Percentiles rank a stretch among this genome's conserved stretches.
Conservation (phyloP, 257 asterid genomes). For the Ajuga chamaepitys region DNA sequence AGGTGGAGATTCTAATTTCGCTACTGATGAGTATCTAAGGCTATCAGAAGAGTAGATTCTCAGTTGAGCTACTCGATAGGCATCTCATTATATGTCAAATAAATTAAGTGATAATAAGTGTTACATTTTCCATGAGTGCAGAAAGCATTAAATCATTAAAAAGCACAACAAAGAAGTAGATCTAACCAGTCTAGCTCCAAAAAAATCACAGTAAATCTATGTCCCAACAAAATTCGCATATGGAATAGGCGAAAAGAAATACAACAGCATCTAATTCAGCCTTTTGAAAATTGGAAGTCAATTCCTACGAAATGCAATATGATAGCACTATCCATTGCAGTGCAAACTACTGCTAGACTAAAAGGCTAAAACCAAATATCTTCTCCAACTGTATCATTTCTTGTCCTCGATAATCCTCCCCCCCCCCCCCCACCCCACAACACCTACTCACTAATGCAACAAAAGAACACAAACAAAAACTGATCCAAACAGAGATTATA, state of each 20-base stretch:
- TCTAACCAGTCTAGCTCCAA: background rate
- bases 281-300: background rate
- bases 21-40: background rate
- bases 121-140: background rate
- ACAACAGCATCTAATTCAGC: background rate
- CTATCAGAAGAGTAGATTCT: background rate
- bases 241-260: background rate
- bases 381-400: background rate
- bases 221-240: background rate
- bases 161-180: background rate
- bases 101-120: background rate
- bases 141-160: background rate
- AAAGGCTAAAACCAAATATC: too few species aligned
- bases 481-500: background rate
- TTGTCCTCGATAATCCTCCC: background rate
- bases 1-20: background rate
- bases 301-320: background rate
- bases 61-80: background rate
- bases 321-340: background rate
- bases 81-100: background rate
- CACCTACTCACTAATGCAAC: background rate
- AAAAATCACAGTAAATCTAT: background rate
- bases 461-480: background rate
- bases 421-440: too few species aligned
- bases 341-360: background rate